Base-by-base conservation (phyloP, 139 green algal genomes). In the Desmodesmus armatus region DNA sequence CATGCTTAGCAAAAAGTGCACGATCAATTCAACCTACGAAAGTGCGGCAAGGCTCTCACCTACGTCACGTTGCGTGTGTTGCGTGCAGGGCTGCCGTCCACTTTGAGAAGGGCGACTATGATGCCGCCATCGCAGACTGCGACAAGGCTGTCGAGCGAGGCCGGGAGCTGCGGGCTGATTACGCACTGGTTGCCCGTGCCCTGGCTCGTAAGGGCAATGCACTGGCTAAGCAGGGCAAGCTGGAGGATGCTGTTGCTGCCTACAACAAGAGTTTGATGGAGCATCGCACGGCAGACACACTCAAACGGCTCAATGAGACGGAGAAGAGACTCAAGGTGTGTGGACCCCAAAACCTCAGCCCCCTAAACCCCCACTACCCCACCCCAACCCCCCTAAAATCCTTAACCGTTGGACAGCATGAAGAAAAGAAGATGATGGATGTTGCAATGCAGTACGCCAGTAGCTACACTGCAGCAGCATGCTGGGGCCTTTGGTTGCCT, bases 191-290 rank as follows among this genome's bases (percentile, higher is more conserved):
- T 27, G 96, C 95, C 1, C 88, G 93, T 11, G 97, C 97, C 0
- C 86, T 99, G 62, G 94, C 96, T 21, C 92, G 97, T 72, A 98
- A 98, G 85, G 97, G 92, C 78, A 96, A 94, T 39, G 96, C 96
- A 11, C 92, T 98, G 31, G 92, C 93, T n/a, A 97, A 98, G 43
- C 74, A 70, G 58, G 74, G 78, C 9, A 43, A 51, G 44, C 82
- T 87, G n/a, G 67, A 87, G 82, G 82, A 87, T 93, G 75, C 90
- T 97, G 40, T 99, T 25, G 74, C 82, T 0, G 82, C 89, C 23
- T 99, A 96, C 91, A 94, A 98, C 62, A 98, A 98, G 85, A 93
- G 93, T 1, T 91, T 99, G 35, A 99, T 92, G 49, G 97, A 99
- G 92, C 95, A 98, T 91, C 87, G 95, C 31, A 99, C 95, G 78